Evolutionary conservation across 495 filamentous ascomycete genomes (phyloP).

Genomic region (Neurospora cerealis): DNA sequence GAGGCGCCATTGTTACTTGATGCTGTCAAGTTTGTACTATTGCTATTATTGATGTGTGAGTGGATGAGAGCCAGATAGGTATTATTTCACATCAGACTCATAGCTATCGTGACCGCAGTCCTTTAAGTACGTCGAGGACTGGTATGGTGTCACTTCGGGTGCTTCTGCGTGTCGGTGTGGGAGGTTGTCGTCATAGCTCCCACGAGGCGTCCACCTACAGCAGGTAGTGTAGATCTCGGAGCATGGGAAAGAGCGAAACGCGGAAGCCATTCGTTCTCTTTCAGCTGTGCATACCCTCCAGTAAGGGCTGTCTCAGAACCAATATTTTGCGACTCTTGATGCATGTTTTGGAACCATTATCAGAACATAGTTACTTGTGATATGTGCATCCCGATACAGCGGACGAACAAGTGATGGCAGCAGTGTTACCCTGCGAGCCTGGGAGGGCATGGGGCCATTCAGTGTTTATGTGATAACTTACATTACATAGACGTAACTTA

Average conservation of each 20-base stretch:
- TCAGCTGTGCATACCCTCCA: background rate
- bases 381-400: background rate
- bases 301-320: background rate
- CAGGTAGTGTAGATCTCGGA: background rate
- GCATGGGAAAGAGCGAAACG: background rate
- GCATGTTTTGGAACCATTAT: background rate
- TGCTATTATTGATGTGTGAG: background rate
- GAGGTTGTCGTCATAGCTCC: background rate
- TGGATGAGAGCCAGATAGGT: background rate
- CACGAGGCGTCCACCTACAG: background rate
- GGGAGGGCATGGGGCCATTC: background rate
- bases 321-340: background rate
- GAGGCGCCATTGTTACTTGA: constrained; percentile 7
- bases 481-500: background rate
- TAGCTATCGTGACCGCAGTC: background rate
- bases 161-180: background rate
- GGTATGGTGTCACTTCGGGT: background rate
- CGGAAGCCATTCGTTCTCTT: background rate
- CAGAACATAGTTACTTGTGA: background rate
- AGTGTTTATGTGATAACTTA: background rate
- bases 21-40: background rate
- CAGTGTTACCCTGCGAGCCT: background rate
- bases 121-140: background rate
- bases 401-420: background rate
- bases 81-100: background rate